Percentiles rank a stretch among this genome's conserved stretches.
Evolutionary conservation across 345 rosid genomes (phyloP).

Genomic region (Boechera retrofracta): DNA sequence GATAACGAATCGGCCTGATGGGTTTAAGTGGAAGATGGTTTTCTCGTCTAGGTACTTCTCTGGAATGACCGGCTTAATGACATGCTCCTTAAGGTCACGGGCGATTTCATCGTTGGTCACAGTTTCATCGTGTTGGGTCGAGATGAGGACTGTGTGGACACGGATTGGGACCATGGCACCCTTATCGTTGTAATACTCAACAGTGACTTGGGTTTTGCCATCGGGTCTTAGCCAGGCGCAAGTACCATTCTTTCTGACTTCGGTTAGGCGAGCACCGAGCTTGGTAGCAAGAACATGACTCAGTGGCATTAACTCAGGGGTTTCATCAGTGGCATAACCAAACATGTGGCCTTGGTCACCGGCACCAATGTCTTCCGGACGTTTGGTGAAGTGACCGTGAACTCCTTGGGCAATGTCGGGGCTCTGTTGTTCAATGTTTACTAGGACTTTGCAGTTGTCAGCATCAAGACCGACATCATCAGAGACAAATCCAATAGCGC

Average conservation of each 20-base stretch:
- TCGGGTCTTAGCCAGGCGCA: conserved; percentile 46
- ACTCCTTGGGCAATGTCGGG: conserved; percentile 57
- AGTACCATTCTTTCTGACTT: conserved; percentile 47
- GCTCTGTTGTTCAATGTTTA: conserved; percentile 63
- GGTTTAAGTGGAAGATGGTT: conserved; percentile 46
- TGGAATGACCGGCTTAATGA: conserved; percentile 44
- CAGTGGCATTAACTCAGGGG: conserved; percentile 47
- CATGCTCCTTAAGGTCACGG: conserved; percentile 45
- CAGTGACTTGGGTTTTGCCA: conserved; percentile 46
- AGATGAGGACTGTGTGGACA: conserved; percentile 46
- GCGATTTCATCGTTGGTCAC: conserved; percentile 47
- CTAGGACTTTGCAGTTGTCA: conserved; percentile 43
- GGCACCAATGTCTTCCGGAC: conserved; percentile 47
- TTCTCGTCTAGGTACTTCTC: conserved; percentile 48
- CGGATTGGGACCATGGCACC: conserved; percentile 47
- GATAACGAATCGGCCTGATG: conserved; percentile 43
- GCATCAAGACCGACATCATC: conserved; percentile 48
- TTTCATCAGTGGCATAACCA: conserved; percentile 47
- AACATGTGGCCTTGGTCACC: conserved; percentile 49
- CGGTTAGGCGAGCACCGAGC: conserved; percentile 43
- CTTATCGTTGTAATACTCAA: conserved; percentile 44
- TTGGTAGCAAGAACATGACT: conserved; percentile 45
- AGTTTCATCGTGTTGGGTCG: conserved; percentile 43
- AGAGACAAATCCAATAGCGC: conserved; percentile 41
- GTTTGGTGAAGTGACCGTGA: conserved; percentile 46